phyloP scores from a whole-genome alignment of 768 basidiomycete species.

The Psilocybe cubensis region DNA sequence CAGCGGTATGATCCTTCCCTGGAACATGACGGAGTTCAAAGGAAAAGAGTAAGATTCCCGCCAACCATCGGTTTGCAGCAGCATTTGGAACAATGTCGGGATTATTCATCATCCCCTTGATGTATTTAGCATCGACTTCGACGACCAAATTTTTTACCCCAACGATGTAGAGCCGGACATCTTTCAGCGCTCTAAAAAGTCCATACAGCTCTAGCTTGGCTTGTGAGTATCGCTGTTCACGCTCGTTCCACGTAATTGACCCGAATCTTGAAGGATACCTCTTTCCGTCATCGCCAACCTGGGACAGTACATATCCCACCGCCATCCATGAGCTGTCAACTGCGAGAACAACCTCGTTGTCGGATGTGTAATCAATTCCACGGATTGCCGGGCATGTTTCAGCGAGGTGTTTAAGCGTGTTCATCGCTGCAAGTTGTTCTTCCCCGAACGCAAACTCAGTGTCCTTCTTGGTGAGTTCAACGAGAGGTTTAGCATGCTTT shows the following conservation, averaged over 20 bases:
- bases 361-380: not conserved
- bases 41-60: constrained; percentile 37
- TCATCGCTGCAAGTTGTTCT: no score
- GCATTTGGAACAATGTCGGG: constrained; percentile 39
- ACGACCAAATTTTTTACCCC: constrained; percentile 20
- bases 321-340: constrained; percentile 24
- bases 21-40: constrained; percentile 41
- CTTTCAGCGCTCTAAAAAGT: constrained; percentile 24
- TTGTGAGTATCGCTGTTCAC: constrained; percentile 28
- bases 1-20: constrained; percentile 17
- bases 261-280: constrained; percentile 21
- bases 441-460: no score
- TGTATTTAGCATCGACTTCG: not conserved
- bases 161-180: constrained; percentile 12
- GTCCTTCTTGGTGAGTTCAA: no score
- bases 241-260: constrained; percentile 22
- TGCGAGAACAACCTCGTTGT: constrained; percentile 18
- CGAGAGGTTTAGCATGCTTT: no score
- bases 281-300: constrained; percentile 13
- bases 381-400: no score
- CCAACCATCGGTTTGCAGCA: constrained; percentile 45
- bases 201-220: constrained; percentile 35
- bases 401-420: no score
- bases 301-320: constrained; percentile 18
- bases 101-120: constrained; percentile 39